Conservation (phyloP, 768 basidiomycete genomes). For the Pholiota molesta region DNA sequence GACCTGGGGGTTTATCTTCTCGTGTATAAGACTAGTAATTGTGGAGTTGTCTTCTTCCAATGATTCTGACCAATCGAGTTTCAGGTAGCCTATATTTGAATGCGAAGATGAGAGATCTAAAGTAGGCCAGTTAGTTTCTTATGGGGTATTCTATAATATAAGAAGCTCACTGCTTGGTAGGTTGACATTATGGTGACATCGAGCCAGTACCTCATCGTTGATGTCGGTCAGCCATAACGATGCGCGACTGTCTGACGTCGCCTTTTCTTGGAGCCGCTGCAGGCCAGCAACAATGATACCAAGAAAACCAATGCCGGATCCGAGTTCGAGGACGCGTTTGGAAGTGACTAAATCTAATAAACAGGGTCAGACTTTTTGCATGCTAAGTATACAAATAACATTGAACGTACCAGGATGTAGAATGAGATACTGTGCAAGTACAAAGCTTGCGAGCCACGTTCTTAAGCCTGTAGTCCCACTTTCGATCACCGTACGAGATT, state of each 20-base stretch:
- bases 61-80: conserved; percentile 72
- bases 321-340: conserved; percentile 68
- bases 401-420: conserved; percentile 52
- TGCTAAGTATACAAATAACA: not conserved
- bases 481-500: conserved; percentile 76
- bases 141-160: conserved; percentile 26
- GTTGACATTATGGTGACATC: conserved; percentile 62
- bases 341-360: conserved; percentile 48
- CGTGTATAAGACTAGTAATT: conserved; percentile 36
- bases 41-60: conserved; percentile 35
- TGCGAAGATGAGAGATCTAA: conserved; percentile 61
- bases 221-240: conserved; percentile 60
- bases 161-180: conserved; percentile 69
- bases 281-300: conserved; percentile 63
- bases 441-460: conserved; percentile 78
- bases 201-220: conserved; percentile 60
- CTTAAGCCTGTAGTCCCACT: conserved; percentile 78
- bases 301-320: conserved; percentile 77
- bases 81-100: conserved; percentile 42
- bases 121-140: not conserved
- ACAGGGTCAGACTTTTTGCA: not conserved
- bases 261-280: conserved; percentile 39
- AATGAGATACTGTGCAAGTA: conserved; percentile 64
- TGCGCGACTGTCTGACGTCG: not conserved
- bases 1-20: conserved; percentile 52